These are phyloP conservation scores for Solanum rostratum DNA, from an alignment of 257 asterid genomes.

Conservation along the genomic window DNA sequence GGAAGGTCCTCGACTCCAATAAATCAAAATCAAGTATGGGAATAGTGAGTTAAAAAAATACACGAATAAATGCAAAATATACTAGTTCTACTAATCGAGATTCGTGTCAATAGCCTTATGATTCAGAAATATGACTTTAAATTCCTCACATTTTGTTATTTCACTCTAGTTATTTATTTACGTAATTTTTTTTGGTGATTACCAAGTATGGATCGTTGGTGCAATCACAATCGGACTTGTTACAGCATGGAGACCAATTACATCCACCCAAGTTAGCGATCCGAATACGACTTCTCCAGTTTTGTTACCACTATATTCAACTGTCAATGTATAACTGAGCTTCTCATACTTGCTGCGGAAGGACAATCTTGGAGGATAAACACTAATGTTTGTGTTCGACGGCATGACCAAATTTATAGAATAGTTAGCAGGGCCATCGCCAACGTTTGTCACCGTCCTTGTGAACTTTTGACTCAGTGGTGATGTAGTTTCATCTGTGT, in stretches of 20 bases:
- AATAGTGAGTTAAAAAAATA: neutral
- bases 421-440: slow-evolving; percentile 19
- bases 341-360: slow-evolving; percentile 33
- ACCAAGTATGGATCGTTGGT: slow-evolving; percentile 4
- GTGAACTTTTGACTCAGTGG: neutral
- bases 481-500: neutral
- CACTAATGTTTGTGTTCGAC: slow-evolving; percentile 2
- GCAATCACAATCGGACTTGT: slow-evolving; percentile 43
- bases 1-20: neutral
- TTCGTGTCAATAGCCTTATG: neutral
- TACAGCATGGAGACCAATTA: slow-evolving; percentile 22
- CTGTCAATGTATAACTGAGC: slow-evolving; percentile 14
- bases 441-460: slow-evolving; percentile 16
- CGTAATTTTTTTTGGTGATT: neutral
- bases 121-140: neutral
- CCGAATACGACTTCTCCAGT: slow-evolving; percentile 21
- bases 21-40: neutral
- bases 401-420: slow-evolving; percentile 22
- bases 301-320: slow-evolving; percentile 7
- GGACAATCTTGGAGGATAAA: slow-evolving; percentile 17
- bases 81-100: neutral
- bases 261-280: slow-evolving; percentile 38
- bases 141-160: neutral
- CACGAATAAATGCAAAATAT: neutral
- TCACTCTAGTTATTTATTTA: neutral